Evolutionary conservation across 1,284 basidiomycete genomes (phyloP), one percentile per base, ranked within the genome.

Genomic region (Wallemia ichthyophaga): DNA sequence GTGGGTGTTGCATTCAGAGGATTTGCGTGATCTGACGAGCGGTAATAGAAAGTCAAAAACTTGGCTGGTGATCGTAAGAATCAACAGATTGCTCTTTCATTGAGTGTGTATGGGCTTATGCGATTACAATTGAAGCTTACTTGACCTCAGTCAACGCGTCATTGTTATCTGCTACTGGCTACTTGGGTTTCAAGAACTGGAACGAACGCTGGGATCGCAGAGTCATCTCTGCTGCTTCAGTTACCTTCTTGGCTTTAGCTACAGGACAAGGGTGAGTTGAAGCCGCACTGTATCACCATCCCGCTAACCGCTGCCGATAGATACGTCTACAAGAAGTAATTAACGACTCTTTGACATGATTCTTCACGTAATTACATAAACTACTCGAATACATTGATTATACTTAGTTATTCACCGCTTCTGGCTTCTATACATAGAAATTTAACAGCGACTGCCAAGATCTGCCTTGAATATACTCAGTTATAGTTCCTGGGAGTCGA

Each of bases 131-230:
- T 54, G 5, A 5, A 21, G 19, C 48, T 5, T 21, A 21, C 19
- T 21, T 25, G n/a, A 59, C 28, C 57, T 2, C 63, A 81, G 79
- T 82, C 61, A 87, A 87, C 67, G 68, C 80, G 2, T 79, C 75
- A 15, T 68, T 86, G 21, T 65, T 86, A 25, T 79, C 80, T 11
- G 70, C 76, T 1, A 71, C 85, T 27, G 80, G 81, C 1, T 87
- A 81, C 69, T 71, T 78, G 61, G 75, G 76, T 0, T 84, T 83
- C 70, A 67, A 70, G 59, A 74, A 85, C 69, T 85, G 84, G 82
- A 66, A 73, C 69, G 69, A 70, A 60, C 76, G 66, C 2, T 87
- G 84, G 84, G 82, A 87, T 68, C 72, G 76, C 62, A 74, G 79
- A 21, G 68, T 74, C 11, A 76, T 87, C 5, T 78, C 78, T 24